A percentile compares a stretch with the other conserved stretches of the same genome.
These are phyloP conservation scores for Pelargonium hybrid DNA, from an alignment of 441 rosid genomes.

Conservation along the genomic window DNA sequence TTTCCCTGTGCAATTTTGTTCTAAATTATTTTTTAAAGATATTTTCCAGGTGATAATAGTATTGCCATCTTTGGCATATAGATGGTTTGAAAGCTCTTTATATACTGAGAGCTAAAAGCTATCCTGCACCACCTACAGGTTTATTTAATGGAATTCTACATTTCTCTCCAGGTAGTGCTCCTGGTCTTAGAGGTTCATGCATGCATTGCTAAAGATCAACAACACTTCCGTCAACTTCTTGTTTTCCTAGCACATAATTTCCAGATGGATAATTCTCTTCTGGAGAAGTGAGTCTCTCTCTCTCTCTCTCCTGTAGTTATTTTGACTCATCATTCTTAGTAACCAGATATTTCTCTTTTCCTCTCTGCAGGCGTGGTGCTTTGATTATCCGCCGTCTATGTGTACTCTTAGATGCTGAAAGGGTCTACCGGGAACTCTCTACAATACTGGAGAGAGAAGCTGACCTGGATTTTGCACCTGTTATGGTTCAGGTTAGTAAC, in stretches of 20 bases:
- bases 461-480: slow-evolving; percentile 88
- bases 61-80: neutral
- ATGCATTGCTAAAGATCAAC: slow-evolving; percentile 85
- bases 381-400: slow-evolving; percentile 90
- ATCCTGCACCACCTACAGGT: neutral
- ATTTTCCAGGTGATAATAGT: neutral
- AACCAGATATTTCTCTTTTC: neutral
- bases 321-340: neutral
- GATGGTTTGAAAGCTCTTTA: neutral
- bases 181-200: slow-evolving; percentile 98
- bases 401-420: slow-evolving; percentile 91
- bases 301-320: slow-evolving; percentile 10
- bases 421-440: slow-evolving; percentile 87
- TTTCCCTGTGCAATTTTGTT: slow-evolving; percentile 5
- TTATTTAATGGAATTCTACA: neutral
- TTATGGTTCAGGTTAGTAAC: slow-evolving; percentile 89
- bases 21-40: neutral
- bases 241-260: slow-evolving; percentile 90
- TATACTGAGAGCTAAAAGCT: neutral
- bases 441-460: slow-evolving; percentile 92
- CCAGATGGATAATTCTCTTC: slow-evolving; percentile 68
- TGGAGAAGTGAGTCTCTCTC: slow-evolving; percentile 68
- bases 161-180: slow-evolving; percentile 70
- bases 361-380: slow-evolving; percentile 78
- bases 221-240: slow-evolving; percentile 88